Base-by-base conservation (phyloP, 2,329 filamentous ascomycete genomes). In the Bimuria novae-zelandiae region DNA sequence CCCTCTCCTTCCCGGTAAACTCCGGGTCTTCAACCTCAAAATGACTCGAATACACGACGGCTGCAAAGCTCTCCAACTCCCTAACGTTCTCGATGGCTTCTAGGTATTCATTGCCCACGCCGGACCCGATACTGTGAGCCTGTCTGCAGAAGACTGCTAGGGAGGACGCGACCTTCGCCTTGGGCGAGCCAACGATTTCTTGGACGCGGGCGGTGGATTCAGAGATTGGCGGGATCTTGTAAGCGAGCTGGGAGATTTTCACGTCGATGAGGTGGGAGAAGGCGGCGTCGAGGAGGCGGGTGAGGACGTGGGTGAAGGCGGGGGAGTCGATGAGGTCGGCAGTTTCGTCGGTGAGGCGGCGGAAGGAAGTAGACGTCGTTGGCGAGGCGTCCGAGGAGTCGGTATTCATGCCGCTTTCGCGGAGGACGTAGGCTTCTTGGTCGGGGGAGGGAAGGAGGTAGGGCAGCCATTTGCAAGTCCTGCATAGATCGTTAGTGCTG, bases 321-420 rank as follows among this genome's bases (percentile, higher is more conserved):
- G 94, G 94, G 1, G 94, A 97, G 69, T 99, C 94, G 68, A 97
- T 88, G 21, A 99, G 83, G 71, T 99, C 94, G 33, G 93, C 90
- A 1, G 94, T 97, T 78, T 99, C 94, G 71, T 99, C 93, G 1
- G 99, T 84, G 17, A 99, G 83, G 52, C 89, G 88, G 51, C 93
- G 86, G 51, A 99, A 84, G 1, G 86, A 84, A 6, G 80, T 71
- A 25, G 79, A 72, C 72, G 75, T 49, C 66, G 69, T 56, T 68
- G 75, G 21, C 0, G 81, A 75, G 30, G 69, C 51, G 52, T 65
- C 74, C 57, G 67, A 74, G 39, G 65, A 78, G 59, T 79, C 79
- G n/a, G n/a, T n/a, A n/a, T n/a, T n/a, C 66, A 96, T 90, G 49
- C 92, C 92, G 0, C 92, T 95, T 74, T 96, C 90, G 49, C 84